These are phyloP conservation scores for Termitomyces titanicus DNA, from an alignment of 768 basidiomycete genomes.

Conservation along the genomic window DNA sequence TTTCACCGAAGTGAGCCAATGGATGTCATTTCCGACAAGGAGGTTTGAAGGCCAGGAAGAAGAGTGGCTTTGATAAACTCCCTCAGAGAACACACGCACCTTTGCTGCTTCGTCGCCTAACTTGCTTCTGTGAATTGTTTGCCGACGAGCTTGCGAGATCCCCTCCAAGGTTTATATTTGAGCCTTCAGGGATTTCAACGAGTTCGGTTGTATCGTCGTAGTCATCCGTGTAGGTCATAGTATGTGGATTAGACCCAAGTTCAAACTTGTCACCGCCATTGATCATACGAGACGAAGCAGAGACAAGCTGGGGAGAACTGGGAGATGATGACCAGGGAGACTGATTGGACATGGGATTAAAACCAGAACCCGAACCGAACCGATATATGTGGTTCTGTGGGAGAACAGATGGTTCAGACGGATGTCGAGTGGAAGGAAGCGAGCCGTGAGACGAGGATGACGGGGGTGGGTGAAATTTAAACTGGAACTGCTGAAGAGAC, in stretches of 20 bases:
- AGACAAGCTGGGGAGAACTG: slow-evolving; percentile 14
- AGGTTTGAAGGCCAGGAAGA: neutral
- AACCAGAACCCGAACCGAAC: slow-evolving; percentile 24
- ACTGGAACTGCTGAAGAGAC: slow-evolving; percentile 33
- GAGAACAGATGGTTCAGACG: slow-evolving; percentile 25
- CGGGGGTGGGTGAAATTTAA: slow-evolving; percentile 30
- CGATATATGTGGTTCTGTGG: slow-evolving; percentile 30
- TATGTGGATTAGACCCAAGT: slow-evolving; percentile 15
- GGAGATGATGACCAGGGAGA: slow-evolving; percentile 26
- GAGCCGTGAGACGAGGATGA: slow-evolving; percentile 29
- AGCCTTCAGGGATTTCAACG: slow-evolving; percentile 36
- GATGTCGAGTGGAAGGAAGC: slow-evolving; percentile 31
- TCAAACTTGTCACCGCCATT: slow-evolving; percentile 16
- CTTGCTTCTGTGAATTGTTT: slow-evolving; percentile 36
- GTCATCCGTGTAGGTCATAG: slow-evolving; percentile 53
- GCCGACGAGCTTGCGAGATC: slow-evolving; percentile 12
- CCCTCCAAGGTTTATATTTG: slow-evolving; percentile 16
- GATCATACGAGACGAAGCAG: slow-evolving; percentile 14
- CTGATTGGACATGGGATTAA: slow-evolving; percentile 20
- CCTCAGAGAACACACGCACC: slow-evolving; percentile 33
- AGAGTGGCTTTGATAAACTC: neutral
- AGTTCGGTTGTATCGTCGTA: slow-evolving; percentile 59
- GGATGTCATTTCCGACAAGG: slow-evolving; percentile 1
- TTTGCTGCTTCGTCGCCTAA: slow-evolving; percentile 77
- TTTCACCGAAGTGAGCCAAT: slow-evolving; percentile 12